Conservation (phyloP, 257 asterid species). For the Coffea eugenioides region DNA sequence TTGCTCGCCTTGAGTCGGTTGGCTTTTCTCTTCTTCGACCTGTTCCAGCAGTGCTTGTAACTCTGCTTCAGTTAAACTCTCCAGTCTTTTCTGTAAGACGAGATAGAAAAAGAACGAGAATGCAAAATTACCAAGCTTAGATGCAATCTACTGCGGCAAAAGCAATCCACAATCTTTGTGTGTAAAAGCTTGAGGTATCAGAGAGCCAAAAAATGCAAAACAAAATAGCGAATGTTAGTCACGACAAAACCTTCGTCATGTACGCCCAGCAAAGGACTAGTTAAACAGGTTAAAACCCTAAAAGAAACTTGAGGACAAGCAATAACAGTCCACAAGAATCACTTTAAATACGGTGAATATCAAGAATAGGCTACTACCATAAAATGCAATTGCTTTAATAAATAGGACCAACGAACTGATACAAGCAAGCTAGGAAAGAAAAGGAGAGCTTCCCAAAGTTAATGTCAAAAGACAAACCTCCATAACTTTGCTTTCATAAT, state of each 20-base stretch:
- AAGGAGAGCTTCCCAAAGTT: background rate
- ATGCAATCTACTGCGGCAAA: background rate
- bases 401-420: background rate
- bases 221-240: background rate
- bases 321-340: background rate
- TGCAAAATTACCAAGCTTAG: background rate
- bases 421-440: background rate
- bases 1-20: conserved; percentile 47
- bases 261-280: background rate
- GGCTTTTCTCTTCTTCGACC: conserved; percentile 89
- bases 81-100: conserved; percentile 72
- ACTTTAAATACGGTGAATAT: too few species aligned
- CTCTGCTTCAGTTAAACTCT: conserved; percentile 93
- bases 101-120: conserved; percentile 8
- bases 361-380: background rate
- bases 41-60: conserved; percentile 69
- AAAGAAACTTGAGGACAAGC: background rate
- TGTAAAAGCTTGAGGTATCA: background rate
- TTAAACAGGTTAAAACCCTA: background rate
- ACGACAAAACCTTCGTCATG: background rate
- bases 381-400: background rate
- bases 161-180: too few species aligned
- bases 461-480: conserved; percentile 43
- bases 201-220: background rate
- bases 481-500: conserved; percentile 96